Evolutionary conservation across 768 basidiomycete species (phyloP).

Genomic region (Clathrus columnatus): DNA sequence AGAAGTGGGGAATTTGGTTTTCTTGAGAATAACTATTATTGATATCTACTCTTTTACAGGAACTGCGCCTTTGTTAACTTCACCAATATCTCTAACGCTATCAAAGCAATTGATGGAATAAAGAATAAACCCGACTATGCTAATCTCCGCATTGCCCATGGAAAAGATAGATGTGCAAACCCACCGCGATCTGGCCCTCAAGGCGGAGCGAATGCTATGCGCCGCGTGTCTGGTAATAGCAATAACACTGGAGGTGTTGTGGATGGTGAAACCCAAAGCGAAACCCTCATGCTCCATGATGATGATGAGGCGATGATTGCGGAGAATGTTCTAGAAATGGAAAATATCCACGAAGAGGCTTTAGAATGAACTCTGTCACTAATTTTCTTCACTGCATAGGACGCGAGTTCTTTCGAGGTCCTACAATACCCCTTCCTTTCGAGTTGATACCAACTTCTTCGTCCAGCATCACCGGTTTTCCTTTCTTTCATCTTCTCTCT

Average conservation of each 20-base stretch:
- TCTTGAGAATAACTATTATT: background rate
- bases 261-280: conserved; percentile 42
- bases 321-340: background rate
- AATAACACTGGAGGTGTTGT: conserved; percentile 57
- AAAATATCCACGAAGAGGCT: conserved; percentile 6
- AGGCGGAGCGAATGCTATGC: conserved; percentile 6
- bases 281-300: conserved; percentile 19
- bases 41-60: conserved; percentile 31
- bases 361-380: conserved; percentile 2
- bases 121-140: conserved; percentile 88
- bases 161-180: conserved; percentile 94
- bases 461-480: no score
- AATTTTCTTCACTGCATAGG: conserved; percentile 3
- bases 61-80: conserved; percentile 96
- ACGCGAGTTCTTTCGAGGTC: background rate
- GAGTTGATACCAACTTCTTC: background rate
- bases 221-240: conserved; percentile 10
- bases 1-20: conserved; percentile 54
- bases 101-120: conserved; percentile 96
- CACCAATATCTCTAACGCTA: conserved; percentile 89
- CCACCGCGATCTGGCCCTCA: conserved; percentile 63
- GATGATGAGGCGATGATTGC: conserved; percentile 4
- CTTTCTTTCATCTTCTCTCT: no score
- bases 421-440: background rate
- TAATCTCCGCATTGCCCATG: conserved; percentile 84